Conservation (phyloP, 2,329 filamentous ascomycete species). For the Exophiala viscosa region DNA sequence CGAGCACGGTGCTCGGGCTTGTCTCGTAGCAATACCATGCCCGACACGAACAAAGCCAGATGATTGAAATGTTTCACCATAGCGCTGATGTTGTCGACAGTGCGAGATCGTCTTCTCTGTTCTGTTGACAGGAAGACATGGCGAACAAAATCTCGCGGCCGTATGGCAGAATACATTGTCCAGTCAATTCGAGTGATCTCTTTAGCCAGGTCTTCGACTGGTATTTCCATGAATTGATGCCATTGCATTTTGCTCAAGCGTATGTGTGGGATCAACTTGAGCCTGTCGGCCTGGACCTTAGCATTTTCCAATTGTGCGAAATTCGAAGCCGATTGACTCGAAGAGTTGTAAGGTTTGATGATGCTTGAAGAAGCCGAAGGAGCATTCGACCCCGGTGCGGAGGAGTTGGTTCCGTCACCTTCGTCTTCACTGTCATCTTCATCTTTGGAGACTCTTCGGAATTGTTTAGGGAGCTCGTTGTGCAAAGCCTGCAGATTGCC, state of each 20-base stretch:
- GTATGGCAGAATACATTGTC: constrained; percentile 95
- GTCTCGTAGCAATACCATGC: constrained; percentile 81
- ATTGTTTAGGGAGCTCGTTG: constrained; percentile 14
- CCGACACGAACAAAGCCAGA: constrained; percentile 75
- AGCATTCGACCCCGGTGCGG: constrained; percentile 38
- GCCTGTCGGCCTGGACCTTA: constrained; percentile 68
- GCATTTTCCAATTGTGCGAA: constrained; percentile 66
- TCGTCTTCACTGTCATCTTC: constrained; percentile 27
- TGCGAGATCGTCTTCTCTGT: constrained; percentile 52
- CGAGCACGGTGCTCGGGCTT: constrained; percentile 92
- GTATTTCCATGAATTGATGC: constrained; percentile 81
- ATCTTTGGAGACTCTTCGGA: constrained; percentile 39
- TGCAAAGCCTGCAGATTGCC: constrained; percentile 9
- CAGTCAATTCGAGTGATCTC: constrained; percentile 96
- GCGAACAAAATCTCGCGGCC: constrained; percentile 85
- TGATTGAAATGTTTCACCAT: constrained; percentile 95
- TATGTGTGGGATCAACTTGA: constrained; percentile 66
- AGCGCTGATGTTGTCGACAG: constrained; percentile 78
- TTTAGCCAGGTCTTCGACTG: constrained; percentile 79
- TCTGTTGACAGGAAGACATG: constrained; percentile 74
- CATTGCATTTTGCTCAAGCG: constrained; percentile 81
- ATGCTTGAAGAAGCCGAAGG: constrained; percentile 39
- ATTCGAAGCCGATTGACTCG: constrained; percentile 42
- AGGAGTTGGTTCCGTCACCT: constrained; percentile 31
- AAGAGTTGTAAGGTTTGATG: constrained; percentile 38